phyloP scores from a whole-genome alignment of 768 basidiomycete species.

The Boletus pseudo-olivaceus region DNA sequence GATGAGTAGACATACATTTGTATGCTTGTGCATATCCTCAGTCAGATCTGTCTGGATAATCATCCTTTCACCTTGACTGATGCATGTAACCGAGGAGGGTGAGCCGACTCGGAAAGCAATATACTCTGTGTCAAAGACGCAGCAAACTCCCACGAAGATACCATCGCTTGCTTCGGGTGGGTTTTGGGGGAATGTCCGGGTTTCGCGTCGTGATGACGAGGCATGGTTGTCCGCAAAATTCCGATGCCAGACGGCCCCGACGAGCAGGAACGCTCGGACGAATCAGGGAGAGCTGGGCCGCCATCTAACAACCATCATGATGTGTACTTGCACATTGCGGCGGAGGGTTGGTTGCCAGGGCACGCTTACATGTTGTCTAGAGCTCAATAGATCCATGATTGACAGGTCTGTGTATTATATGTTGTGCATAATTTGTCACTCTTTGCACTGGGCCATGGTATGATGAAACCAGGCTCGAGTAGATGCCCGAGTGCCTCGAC shows the following conservation, averaged over 20 bases:
- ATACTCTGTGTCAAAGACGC: not conserved
- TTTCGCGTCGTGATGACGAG: not conserved
- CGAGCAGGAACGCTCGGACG: not conserved
- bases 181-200: not conserved
- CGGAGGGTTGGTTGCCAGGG: not conserved
- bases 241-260: not conserved
- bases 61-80: not conserved
- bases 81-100: not conserved
- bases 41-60: not conserved
- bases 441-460: too few relatives aligned
- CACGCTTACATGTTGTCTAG: not conserved
- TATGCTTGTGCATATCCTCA: not conserved
- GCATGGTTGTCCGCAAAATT: not conserved
- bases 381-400: not conserved
- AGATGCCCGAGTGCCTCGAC: not conserved
- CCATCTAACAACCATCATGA: not conserved
- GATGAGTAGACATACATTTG: constrained; percentile 19
- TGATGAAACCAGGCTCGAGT: not conserved
- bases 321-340: not conserved
- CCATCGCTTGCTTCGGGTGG: not conserved
- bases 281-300: not conserved
- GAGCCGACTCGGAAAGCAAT: not conserved
- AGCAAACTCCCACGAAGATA: not conserved
- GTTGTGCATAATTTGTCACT: not conserved
- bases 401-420: not conserved